Conservation (phyloP, 306 rosid genomes). For the Cucurbita pepo region DNA sequence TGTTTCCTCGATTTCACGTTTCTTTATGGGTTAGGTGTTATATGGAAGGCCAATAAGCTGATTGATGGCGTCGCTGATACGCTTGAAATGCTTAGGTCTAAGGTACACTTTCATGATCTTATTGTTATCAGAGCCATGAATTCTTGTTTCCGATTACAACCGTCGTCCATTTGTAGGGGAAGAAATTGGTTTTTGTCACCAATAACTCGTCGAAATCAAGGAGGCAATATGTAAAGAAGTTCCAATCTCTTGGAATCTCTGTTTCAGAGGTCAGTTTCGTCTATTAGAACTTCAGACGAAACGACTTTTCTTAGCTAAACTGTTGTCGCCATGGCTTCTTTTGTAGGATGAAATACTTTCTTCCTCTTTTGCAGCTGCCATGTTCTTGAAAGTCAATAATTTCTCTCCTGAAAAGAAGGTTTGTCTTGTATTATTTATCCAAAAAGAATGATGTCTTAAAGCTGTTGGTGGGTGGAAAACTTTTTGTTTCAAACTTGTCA, state of each 20-base stretch:
- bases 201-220: conserved; percentile 73
- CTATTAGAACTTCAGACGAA: background rate
- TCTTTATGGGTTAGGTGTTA: conserved; percentile 38
- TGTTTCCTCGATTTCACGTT: background rate
- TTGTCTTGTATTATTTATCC: background rate
- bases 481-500: background rate
- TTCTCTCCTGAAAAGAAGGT: conserved; percentile 76
- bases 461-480: background rate
- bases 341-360: conserved; percentile 79
- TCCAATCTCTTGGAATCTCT: conserved; percentile 65
- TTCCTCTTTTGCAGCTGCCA: conserved; percentile 92
- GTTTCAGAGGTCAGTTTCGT: conserved; percentile 40
- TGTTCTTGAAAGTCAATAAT: conserved; percentile 63
- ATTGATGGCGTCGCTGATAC: conserved; percentile 59
- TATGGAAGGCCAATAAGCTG: conserved; percentile 77
- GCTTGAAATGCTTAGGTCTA: conserved; percentile 63
- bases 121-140: background rate
- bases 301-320: background rate
- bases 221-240: conserved; percentile 46
- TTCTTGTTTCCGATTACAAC: background rate
- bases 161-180: conserved; percentile 24
- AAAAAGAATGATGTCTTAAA: background rate
- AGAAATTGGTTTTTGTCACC: conserved; percentile 77
- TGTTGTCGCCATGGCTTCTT: background rate
- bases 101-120: conserved; percentile 11